Conservation (phyloP, 1,139 yeast genomes). For the Sugiyamaella castrensis region DNA sequence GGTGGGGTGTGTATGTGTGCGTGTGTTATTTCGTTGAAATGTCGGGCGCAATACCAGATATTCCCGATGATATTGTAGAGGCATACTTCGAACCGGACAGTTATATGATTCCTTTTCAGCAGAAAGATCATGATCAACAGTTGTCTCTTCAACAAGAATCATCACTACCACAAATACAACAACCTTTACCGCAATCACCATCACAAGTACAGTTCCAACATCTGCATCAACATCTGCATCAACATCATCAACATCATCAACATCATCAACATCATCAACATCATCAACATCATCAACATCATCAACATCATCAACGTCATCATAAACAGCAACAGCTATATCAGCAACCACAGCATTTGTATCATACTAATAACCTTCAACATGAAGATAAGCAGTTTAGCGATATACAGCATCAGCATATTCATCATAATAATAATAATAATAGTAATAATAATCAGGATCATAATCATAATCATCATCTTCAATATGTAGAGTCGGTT, state of each 20-base stretch:
- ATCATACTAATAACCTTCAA: too few species aligned
- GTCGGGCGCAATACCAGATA: slow-evolving; percentile 10
- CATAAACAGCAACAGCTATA: neutral
- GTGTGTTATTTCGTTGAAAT: neutral
- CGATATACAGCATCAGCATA: too few species aligned
- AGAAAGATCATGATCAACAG: slow-evolving; percentile 5
- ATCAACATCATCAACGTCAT: neutral
- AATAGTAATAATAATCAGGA: too few species aligned
- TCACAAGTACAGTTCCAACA: neutral
- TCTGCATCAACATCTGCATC: slow-evolving; percentile 3
- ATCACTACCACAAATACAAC: slow-evolving; percentile 3
- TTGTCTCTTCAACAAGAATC: slow-evolving; percentile 5
- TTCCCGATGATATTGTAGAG: slow-evolving; percentile 13
- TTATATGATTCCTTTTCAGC: slow-evolving; percentile 6
- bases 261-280: too few species aligned
- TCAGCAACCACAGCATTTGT: too few species aligned
- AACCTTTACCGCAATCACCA: slow-evolving; percentile 1
- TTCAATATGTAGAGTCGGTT: too few species aligned
- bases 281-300: too few species aligned
- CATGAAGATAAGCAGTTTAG: too few species aligned
- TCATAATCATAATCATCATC: too few species aligned
- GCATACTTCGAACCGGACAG: slow-evolving; percentile 12
- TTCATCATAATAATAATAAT: too few species aligned
- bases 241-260: neutral
- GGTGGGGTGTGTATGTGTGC: too few species aligned